A percentile compares a stretch with the other conserved stretches of the same genome.
These are phyloP conservation scores for Bathelium albidoporum DNA, from an alignment of 495 filamentous ascomycete genomes.

Conservation along the genomic window DNA sequence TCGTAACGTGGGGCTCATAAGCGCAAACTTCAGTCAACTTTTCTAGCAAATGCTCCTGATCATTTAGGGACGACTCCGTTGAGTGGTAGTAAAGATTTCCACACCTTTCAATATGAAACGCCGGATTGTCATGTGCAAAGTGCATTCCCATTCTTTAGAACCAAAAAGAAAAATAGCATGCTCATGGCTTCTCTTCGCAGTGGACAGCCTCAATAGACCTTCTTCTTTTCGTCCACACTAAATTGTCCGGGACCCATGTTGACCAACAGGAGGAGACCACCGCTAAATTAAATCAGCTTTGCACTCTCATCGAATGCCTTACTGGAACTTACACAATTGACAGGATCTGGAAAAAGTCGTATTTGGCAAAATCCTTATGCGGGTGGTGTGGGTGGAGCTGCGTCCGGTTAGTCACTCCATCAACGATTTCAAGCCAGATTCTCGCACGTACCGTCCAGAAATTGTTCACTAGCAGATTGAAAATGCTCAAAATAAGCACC, in stretches of 20 bases:
- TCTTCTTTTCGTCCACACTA: constrained; percentile 99
- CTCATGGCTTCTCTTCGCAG: background rate
- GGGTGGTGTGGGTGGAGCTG: constrained; percentile 97
- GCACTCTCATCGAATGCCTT: background rate
- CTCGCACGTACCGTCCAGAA: constrained; percentile 88
- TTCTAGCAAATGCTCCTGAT: background rate
- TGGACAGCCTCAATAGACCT: constrained; percentile 62
- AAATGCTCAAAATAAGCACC: constrained; percentile 87
- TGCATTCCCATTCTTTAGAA: background rate
- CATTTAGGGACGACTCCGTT: background rate
- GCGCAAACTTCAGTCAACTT: background rate
- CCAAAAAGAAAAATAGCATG: background rate
- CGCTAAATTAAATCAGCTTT: constrained; percentile 37
- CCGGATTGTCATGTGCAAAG: background rate
- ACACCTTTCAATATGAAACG: background rate
- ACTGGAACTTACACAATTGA: constrained; percentile 73
- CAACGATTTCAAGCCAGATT: background rate
- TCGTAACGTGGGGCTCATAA: background rate
- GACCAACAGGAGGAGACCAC: constrained; percentile 85
- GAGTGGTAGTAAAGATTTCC: background rate
- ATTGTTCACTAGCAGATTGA: constrained; percentile 97
- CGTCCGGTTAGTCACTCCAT: background rate
- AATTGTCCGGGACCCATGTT: constrained; percentile 98
- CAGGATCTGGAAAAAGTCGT: constrained; percentile 99
- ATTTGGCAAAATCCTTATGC: constrained; percentile 99